Evolutionary conservation across 1,284 basidiomycete genomes (phyloP).

Genomic region (Rhodotorula sp.): DNA sequence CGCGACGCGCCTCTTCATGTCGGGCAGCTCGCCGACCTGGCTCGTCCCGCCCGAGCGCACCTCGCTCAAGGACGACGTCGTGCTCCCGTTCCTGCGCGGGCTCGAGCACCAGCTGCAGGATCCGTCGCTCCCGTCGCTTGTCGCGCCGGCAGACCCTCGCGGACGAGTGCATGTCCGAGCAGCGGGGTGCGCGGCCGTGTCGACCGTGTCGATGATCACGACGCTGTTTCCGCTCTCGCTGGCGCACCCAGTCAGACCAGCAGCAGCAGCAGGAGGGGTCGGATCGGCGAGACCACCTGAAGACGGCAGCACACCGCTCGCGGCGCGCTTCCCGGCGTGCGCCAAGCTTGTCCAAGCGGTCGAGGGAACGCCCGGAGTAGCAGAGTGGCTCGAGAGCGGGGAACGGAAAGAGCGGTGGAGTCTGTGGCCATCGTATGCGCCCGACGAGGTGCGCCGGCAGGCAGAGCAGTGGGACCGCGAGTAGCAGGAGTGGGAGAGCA

Average conservation of each 20-base stretch:
- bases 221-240: slow-evolving; percentile 1
- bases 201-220: neutral
- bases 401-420: slow-evolving; percentile 2
- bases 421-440: neutral
- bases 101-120: neutral
- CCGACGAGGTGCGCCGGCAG: neutral
- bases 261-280: too few relatives aligned
- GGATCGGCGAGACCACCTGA: neutral
- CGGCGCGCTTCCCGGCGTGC: neutral
- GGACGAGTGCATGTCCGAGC: neutral
- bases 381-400: neutral
- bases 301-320: neutral
- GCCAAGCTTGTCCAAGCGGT: neutral
- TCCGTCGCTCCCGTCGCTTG: neutral
- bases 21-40: neutral
- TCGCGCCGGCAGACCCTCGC: neutral
- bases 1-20: neutral
- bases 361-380: neutral
- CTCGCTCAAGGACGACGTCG: neutral
- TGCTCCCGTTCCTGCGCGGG: neutral
- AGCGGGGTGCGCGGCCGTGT: neutral
- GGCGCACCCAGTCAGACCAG: neutral
- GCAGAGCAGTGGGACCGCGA: slow-evolving; percentile 1
- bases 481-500: neutral
- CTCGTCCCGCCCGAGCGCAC: neutral